A percentile compares a stretch with the other conserved stretches of the same genome.
Evolutionary conservation across 2,329 filamentous ascomycete genomes (phyloP).

Genomic region (Penicillium vulpinum): DNA sequence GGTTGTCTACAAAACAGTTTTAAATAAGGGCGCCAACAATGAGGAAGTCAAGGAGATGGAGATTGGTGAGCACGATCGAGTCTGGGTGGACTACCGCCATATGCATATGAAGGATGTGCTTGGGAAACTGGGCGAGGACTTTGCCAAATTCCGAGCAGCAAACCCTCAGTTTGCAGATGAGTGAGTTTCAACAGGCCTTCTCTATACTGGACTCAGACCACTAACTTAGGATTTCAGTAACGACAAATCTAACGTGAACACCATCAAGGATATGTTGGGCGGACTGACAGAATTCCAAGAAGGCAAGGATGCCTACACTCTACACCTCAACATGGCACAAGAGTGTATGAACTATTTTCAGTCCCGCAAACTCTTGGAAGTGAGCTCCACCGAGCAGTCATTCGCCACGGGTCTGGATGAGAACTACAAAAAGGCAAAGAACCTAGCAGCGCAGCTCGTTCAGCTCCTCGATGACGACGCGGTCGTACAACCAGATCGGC

Average conservation of each 20-base stretch:
- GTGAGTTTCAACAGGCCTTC: slow-evolving; percentile 28
- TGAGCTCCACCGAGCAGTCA: slow-evolving; percentile 85
- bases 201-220: background rate
- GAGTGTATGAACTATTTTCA: slow-evolving; percentile 96
- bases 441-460: slow-evolving; percentile 80
- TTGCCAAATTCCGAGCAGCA: slow-evolving; percentile 84
- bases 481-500: slow-evolving; percentile 69
- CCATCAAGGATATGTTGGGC: slow-evolving; percentile 95
- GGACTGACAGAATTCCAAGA: slow-evolving; percentile 92
- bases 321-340: slow-evolving; percentile 95
- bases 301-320: slow-evolving; percentile 90
- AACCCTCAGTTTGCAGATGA: slow-evolving; percentile 89
- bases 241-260: slow-evolving; percentile 74
- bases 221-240: slow-evolving; percentile 47
- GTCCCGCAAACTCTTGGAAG: slow-evolving; percentile 76
- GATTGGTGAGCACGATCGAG: slow-evolving; percentile 82
- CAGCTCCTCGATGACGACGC: slow-evolving; percentile 83
- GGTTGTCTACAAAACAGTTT: slow-evolving; percentile 75
- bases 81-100: slow-evolving; percentile 94
- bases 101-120: slow-evolving; percentile 98
- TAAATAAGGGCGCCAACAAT: slow-evolving; percentile 71
- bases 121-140: slow-evolving; percentile 87
- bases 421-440: slow-evolving; percentile 86
- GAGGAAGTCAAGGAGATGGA: slow-evolving; percentile 88
- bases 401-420: slow-evolving; percentile 91